Evolutionary conservation across 331 rosid species (phyloP), one percentile per base, ranked within the genome.

Genomic region (Phaseolus coccineus): DNA sequence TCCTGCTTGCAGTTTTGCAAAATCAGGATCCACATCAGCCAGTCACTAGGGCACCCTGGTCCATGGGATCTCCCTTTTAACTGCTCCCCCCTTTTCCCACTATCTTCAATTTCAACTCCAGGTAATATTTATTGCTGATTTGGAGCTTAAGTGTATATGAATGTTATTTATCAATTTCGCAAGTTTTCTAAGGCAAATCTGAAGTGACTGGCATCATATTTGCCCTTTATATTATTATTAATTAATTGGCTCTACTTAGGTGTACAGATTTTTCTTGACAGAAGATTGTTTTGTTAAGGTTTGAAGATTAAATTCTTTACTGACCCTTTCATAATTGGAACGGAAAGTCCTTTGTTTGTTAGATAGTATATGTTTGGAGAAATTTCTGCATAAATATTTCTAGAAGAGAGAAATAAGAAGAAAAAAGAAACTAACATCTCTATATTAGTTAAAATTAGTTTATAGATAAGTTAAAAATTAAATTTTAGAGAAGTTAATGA

Each of bases 91-190:
- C 9, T 35, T 62, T 35, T 8, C 31, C 51, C 0, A 37, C 31
- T 58, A 5, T 12, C 64, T 57, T 57, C 50, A 65, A 35, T 65
- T 65, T 39, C 71, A 8, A 65, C 30, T 65, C 71, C 12, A 39
- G 71, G 71, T 65, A 65, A 19, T 37, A n/a, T 30, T 4, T 61
- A 14, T 65, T 37, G 16, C 15, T 65, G 16, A 37, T 37, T 37
- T 37, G 71, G 50, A 65, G 30, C 31, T 65, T 35, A 65, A 65
- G 71, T 37, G 4, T 64, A 63, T 16, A 8, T 35, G 28, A 10
- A 40, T 37, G 30, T 65, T 37, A 65, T 65, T 65, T 64, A 19
- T 65, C 33, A 35, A 65, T 37, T 16, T 65, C 30, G 37, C 30
- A 3, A n/a, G 50, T 10, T 30, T 65, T 65, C 15, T 65, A 37